phyloP scores from a whole-genome alignment of 345 rosid species.

The Firmiana major region DNA sequence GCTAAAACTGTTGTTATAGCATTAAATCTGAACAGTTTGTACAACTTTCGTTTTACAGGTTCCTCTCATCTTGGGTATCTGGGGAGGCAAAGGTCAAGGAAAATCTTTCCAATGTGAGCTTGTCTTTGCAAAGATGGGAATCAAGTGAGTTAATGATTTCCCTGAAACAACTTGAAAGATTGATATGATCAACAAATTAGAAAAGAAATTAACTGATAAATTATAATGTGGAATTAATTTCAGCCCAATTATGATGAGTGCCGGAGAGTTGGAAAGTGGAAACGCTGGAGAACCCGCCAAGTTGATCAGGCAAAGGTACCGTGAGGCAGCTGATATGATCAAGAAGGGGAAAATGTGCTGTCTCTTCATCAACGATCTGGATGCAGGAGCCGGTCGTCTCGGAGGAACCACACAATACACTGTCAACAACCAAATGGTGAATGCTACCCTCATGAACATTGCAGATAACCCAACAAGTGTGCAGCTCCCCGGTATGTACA shows the following conservation, averaged over 20 bases:
- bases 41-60: slow-evolving; percentile 32
- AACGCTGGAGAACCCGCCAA: slow-evolving; percentile 95
- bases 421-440: slow-evolving; percentile 99
- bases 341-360: slow-evolving; percentile 92
- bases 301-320: slow-evolving; percentile 96
- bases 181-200: background rate
- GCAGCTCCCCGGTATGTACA: slow-evolving; percentile 99
- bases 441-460: slow-evolving; percentile 99
- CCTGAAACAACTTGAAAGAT: too few species aligned
- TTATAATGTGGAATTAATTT: background rate
- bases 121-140: slow-evolving; percentile 98
- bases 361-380: slow-evolving; percentile 97
- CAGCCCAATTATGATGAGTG: slow-evolving; percentile 99
- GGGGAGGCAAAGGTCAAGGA: slow-evolving; percentile 99
- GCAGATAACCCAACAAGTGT: slow-evolving; percentile 92
- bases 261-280: slow-evolving; percentile 98
- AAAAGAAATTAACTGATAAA: background rate
- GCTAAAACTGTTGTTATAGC: background rate
- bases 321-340: slow-evolving; percentile 95
- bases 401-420: slow-evolving; percentile 99
- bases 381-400: slow-evolving; percentile 92
- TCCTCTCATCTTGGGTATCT: slow-evolving; percentile 93
- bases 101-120: slow-evolving; percentile 99
- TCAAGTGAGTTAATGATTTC: slow-evolving; percentile 53
- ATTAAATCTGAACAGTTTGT: background rate